Conservation (phyloP, 257 asterid species). For the Echites panduratus region DNA sequence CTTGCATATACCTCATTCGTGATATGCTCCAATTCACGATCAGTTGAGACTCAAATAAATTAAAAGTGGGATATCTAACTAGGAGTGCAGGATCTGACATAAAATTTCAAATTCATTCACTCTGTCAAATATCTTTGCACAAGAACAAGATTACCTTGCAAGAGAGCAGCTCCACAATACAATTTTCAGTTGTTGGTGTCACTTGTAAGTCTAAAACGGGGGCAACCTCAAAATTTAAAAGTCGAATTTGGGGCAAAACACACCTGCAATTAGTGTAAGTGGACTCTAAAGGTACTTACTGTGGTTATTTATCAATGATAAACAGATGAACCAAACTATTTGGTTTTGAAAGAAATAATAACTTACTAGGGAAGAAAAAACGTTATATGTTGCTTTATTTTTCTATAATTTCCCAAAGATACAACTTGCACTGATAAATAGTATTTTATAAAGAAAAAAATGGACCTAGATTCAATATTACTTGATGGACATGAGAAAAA, state of each 20-base stretch:
- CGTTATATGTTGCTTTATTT: background rate
- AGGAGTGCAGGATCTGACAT: background rate
- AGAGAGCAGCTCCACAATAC: slow-evolving; percentile 67
- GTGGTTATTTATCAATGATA: background rate
- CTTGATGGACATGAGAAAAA: background rate
- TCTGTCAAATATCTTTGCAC: slow-evolving; percentile 7
- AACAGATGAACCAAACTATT: background rate
- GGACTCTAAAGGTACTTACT: background rate
- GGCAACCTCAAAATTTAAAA: slow-evolving; percentile 70
- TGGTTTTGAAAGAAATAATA: background rate
- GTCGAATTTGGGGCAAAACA: slow-evolving; percentile 63
- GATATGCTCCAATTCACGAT: background rate
- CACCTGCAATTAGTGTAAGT: slow-evolving; percentile 51
- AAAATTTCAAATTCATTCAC: background rate
- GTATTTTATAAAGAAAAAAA: background rate
- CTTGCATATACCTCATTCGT: background rate
- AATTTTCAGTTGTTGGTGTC: slow-evolving; percentile 48
- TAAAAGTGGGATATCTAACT: background rate
- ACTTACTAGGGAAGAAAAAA: background rate
- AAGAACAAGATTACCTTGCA: slow-evolving; percentile 52
- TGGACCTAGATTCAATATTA: background rate
- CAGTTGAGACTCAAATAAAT: background rate
- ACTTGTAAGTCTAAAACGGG: slow-evolving; percentile 77
- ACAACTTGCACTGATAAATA: background rate
- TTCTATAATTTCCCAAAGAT: background rate